Base-by-base conservation (phyloP, 2,329 filamentous ascomycete genomes). In the Cercospora zeina region DNA sequence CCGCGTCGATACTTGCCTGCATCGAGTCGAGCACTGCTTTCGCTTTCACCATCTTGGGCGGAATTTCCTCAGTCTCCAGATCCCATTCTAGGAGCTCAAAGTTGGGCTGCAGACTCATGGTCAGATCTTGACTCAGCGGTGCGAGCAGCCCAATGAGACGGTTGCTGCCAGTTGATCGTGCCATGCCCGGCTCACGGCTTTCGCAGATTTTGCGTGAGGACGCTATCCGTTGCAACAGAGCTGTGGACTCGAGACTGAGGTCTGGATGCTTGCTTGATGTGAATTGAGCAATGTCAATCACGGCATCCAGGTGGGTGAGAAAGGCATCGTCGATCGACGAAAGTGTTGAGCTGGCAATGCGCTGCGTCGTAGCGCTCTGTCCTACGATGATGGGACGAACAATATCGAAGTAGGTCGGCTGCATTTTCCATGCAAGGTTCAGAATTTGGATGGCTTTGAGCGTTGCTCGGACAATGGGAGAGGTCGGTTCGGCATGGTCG, bases 301-400 rank as follows among this genome's bases (percentile, higher is more conserved):
- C 85, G 6, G 96, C 79, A 45, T 84, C 82, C 30, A 99, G 79
- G 69, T 95, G 89, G 62, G 88, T 91, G 39, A 96, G 82, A 19
- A 99, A 81, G 7, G 91, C 92, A 71, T 99, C 96, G 73, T 97
- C 93, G 70, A 99, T 93, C 0, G 89, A 93, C n/a, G 89, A 83
- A 68, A 93, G 89, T 0, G 91, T 87, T 5, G 89, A 85, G 69
- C 90, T 91, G 0, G 88, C 84, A 21, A 95, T 87, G 3, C 84
- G 82, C 8, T 81, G 78, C 30, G 84, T 81, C 55, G 85, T 83
- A 53, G 83, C 79, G 30, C 82, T 78, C 60, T 91, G 85, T 34
- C 83, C 81, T 72, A 89, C 90, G 68, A 96, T 81, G 10, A 91
- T 77, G 2, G 93, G 91, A 58, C 89, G 86, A 14, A 97, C 89